phyloP scores from a whole-genome alignment of 805 yeast genomes.

The Candida chauliodis region DNA sequence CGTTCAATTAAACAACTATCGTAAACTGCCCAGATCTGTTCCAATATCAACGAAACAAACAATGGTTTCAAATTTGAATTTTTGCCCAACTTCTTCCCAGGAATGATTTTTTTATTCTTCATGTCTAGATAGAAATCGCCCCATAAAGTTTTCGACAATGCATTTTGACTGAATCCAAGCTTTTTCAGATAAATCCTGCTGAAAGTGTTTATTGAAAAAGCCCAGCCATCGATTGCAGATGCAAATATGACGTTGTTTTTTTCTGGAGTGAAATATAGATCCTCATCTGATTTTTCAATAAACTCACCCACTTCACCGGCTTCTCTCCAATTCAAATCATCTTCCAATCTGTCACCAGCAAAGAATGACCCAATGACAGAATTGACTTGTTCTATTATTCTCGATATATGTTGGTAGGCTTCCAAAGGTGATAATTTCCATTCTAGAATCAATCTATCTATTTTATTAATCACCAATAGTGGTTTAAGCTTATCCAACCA shows the following conservation, averaged over 20 bases:
- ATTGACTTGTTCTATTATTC: slow-evolving; percentile 87
- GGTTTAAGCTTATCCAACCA: slow-evolving; percentile 94
- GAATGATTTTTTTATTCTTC: slow-evolving; percentile 78
- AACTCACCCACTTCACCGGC: slow-evolving; percentile 54
- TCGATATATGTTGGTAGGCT: slow-evolving; percentile 76
- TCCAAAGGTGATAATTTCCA: slow-evolving; percentile 78
- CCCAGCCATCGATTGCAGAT: slow-evolving; percentile 96
- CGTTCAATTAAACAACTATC: slow-evolving; percentile 62
- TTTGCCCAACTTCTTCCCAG: slow-evolving; percentile 60
- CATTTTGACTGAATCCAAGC: slow-evolving; percentile 77
- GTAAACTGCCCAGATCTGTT: slow-evolving; percentile 90
- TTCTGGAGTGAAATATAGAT: slow-evolving; percentile 82
- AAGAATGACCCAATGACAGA: slow-evolving; percentile 91
- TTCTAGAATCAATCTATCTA: slow-evolving; percentile 82
- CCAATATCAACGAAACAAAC: slow-evolving; percentile 83
- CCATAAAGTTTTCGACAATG: slow-evolving; percentile 85
- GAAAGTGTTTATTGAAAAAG: slow-evolving; percentile 85
- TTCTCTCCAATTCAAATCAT: slow-evolving; percentile 76
- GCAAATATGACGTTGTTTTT: slow-evolving; percentile 88
- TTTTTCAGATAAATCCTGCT: slow-evolving; percentile 82
- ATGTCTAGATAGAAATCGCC: slow-evolving; percentile 91
- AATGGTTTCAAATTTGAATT: slow-evolving; percentile 62
- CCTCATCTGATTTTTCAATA: slow-evolving; percentile 75
- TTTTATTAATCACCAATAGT: slow-evolving; percentile 81
- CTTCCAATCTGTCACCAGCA: slow-evolving; percentile 90